Conservation (phyloP, 129 eudicot genomes). For the Arctium minus region DNA sequence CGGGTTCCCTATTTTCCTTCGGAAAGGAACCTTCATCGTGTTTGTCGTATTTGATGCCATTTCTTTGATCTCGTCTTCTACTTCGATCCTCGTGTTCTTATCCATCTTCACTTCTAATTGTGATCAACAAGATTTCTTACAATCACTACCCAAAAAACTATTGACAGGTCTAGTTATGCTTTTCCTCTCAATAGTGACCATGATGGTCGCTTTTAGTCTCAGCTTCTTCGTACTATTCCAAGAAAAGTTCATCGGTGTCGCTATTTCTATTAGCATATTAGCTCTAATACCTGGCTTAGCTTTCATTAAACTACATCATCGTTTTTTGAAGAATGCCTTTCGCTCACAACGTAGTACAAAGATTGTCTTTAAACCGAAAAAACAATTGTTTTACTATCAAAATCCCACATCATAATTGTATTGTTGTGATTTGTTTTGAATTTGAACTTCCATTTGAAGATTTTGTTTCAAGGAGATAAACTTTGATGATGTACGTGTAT, state of each 20-base stretch:
- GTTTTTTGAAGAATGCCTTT: not conserved
- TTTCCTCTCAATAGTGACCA: not conserved
- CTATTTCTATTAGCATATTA: not conserved
- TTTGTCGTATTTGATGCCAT: not conserved
- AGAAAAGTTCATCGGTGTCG: not conserved
- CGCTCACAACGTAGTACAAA: not conserved
- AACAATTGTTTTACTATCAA: not conserved
- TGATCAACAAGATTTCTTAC: not conserved
- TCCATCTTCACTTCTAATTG: conserved; percentile 3
- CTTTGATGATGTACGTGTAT: not conserved
- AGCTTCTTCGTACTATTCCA: not conserved
- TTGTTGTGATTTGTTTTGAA: not conserved
- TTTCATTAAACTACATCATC: not conserved
- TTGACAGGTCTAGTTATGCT: not conserved
- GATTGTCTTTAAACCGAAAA: not conserved
- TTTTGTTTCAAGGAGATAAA: too few relatives aligned
- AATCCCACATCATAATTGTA: not conserved
- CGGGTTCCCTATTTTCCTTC: not conserved
- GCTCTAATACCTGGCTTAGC: not conserved
- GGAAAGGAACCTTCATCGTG: not conserved
- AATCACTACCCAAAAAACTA: conserved; percentile 4
- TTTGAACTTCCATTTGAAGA: not conserved
- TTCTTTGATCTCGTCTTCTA: not conserved
- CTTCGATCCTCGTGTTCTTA: conserved; percentile 3
- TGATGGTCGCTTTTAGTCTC: conserved; percentile 1